These are phyloP conservation scores for Corchorus capsularis DNA, from an alignment of 345 rosid species.

Conservation along the genomic window DNA sequence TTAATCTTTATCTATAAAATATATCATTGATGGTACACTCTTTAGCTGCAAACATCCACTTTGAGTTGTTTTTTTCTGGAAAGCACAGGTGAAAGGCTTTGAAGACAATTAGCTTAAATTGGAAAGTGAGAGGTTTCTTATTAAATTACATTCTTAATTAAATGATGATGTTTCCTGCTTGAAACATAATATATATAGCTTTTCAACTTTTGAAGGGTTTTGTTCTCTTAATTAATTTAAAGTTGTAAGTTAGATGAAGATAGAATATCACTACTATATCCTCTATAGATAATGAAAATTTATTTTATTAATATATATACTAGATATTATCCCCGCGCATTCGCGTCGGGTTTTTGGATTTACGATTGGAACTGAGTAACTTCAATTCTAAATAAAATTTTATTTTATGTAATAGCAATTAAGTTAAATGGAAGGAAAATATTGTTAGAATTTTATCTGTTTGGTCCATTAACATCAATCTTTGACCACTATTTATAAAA, in stretches of 20 bases:
- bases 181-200: neutral
- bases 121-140: slow-evolving; percentile 17
- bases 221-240: neutral
- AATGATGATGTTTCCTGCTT: slow-evolving; percentile 12
- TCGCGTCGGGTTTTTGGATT: too few relatives aligned
- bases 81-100: neutral
- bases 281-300: neutral
- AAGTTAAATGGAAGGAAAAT: too few relatives aligned
- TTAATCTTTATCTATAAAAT: neutral
- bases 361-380: too few relatives aligned
- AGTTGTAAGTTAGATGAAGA: neutral
- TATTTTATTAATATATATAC: neutral
- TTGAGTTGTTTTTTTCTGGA: neutral
- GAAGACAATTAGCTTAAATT: slow-evolving; percentile 7
- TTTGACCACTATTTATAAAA: too few relatives aligned
- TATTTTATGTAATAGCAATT: too few relatives aligned
- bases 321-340: too few relatives aligned
- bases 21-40: neutral
- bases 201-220: neutral
- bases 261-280: neutral
- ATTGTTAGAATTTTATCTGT: too few relatives aligned
- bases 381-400: too few relatives aligned
- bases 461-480: too few relatives aligned
- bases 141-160: slow-evolving; percentile 13
- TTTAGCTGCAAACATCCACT: neutral